These are phyloP conservation scores for Betula pendula DNA, from an alignment of 306 rosid species.

Conservation along the genomic window DNA sequence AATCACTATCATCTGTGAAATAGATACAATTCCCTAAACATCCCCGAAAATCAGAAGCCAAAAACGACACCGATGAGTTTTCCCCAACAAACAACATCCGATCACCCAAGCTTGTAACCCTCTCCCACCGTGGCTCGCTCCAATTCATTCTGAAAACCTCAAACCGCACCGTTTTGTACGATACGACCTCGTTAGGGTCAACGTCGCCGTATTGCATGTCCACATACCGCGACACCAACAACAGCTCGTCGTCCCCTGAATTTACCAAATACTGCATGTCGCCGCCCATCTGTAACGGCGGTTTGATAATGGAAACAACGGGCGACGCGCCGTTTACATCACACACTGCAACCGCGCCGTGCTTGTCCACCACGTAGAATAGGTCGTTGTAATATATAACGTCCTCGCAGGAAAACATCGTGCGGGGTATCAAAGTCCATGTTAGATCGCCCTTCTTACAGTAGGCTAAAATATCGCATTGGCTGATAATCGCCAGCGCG, in stretches of 20 bases:
- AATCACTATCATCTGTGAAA: slow-evolving; percentile 58
- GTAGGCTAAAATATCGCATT: slow-evolving; percentile 44
- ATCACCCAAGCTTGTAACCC: slow-evolving; percentile 47
- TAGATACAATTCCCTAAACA: slow-evolving; percentile 56
- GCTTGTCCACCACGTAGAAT: slow-evolving; percentile 57
- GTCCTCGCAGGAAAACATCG: slow-evolving; percentile 51
- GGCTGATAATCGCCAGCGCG: slow-evolving; percentile 55
- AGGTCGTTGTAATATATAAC: slow-evolving; percentile 32
- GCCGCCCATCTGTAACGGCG: slow-evolving; percentile 22
- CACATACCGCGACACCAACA: slow-evolving; percentile 48
- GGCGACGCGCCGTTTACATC: slow-evolving; percentile 36
- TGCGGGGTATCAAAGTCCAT: slow-evolving; percentile 48
- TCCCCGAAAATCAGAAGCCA: slow-evolving; percentile 51
- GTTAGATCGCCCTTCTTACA: slow-evolving; percentile 39
- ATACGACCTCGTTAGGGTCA: slow-evolving; percentile 4
- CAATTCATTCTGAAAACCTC: slow-evolving; percentile 57
- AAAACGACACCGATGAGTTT: slow-evolving; percentile 54
- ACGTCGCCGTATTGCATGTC: slow-evolving; percentile 30
- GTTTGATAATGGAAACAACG: slow-evolving; percentile 27
- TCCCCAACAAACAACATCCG: slow-evolving; percentile 56
- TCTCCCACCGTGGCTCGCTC: slow-evolving; percentile 41
- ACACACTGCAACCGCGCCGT: slow-evolving; percentile 51
- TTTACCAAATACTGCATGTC: slow-evolving; percentile 57
- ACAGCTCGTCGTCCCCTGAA: slow-evolving; percentile 46
- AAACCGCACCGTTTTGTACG: slow-evolving; percentile 53